These are phyloP conservation scores for Pezicula carpinea DNA, from an alignment of 2,329 filamentous ascomycete genomes.

Conservation along the genomic window DNA sequence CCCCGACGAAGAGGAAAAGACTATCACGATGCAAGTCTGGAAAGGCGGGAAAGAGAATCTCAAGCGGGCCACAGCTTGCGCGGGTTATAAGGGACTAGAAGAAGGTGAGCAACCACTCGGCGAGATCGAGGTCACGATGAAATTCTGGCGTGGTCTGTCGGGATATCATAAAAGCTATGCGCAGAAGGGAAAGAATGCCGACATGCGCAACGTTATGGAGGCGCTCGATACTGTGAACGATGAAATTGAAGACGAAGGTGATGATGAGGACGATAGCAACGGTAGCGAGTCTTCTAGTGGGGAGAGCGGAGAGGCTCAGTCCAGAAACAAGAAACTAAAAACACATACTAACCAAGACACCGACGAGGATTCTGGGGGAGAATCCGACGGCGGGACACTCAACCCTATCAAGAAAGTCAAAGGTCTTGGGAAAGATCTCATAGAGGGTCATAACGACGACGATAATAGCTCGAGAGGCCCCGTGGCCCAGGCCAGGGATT, in stretches of 20 bases:
- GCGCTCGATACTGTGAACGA: constrained; percentile 58
- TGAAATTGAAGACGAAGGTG: constrained; percentile 37
- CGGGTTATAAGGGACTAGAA: constrained; percentile 22
- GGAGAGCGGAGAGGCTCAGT: constrained; percentile 2
- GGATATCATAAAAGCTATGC: constrained; percentile 49
- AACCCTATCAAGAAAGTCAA: constrained; percentile 15
- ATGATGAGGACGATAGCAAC: not conserved
- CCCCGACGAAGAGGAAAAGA: constrained; percentile 59
- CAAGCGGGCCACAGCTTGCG: constrained; percentile 45
- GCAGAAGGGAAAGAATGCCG: constrained; percentile 41
- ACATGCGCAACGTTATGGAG: constrained; percentile 57
- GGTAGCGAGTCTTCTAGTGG: constrained; percentile 3
- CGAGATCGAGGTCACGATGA: constrained; percentile 51
- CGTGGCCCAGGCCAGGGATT: constrained; percentile 52
- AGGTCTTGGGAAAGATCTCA: constrained; percentile 18
- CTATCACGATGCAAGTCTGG: constrained; percentile 58
- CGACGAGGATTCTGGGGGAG: constrained; percentile 5
- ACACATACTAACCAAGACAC: constrained; percentile 15
- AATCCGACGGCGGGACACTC: not conserved
- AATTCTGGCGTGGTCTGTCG: constrained; percentile 51
- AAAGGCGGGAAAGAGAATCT: constrained; percentile 49
- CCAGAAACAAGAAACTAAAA: constrained; percentile 11
- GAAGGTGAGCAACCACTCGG: constrained; percentile 51
- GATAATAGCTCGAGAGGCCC: constrained; percentile 41
- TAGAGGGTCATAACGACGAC: constrained; percentile 34